A percentile compares a stretch with the other conserved stretches of the same genome.
These are phyloP conservation scores for Yamadazyma dendronema DNA, from an alignment of 1,139 yeast genomes.

Conservation along the genomic window DNA sequence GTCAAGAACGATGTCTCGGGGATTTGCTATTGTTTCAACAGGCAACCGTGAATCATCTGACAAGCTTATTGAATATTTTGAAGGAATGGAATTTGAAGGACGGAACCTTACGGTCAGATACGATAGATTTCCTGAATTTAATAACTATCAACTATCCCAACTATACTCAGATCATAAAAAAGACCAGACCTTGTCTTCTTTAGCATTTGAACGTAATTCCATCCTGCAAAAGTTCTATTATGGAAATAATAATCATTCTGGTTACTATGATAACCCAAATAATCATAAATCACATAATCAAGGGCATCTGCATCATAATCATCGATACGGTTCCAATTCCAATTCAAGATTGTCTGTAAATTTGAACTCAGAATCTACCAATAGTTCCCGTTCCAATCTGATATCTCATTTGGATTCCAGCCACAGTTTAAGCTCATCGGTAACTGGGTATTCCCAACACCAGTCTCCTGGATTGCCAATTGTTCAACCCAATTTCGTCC, in stretches of 20 bases:
- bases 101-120: conserved; percentile 59
- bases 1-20: conserved; percentile 32
- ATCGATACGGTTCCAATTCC: too few species aligned
- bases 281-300: conserved; percentile 4
- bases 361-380: background rate
- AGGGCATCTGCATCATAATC: conserved; percentile 1
- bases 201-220: conserved; percentile 37
- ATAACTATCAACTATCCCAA: conserved; percentile 34
- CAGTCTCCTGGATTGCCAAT: conserved; percentile 16
- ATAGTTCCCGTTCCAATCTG: background rate
- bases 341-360: background rate
- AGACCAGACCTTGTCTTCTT: conserved; percentile 19
- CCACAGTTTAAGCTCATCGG: background rate
- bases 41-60: conserved; percentile 49
- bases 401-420: background rate
- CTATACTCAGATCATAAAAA: conserved; percentile 17
- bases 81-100: conserved; percentile 55
- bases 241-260: conserved; percentile 12
- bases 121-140: conserved; percentile 48
- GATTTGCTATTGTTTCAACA: conserved; percentile 67
- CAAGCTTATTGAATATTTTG: conserved; percentile 47
- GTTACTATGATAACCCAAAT: background rate
- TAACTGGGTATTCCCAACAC: background rate
- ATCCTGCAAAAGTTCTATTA: conserved; percentile 36
- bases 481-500: conserved; percentile 16